Evolutionary conservation across 2,329 filamentous ascomycete genomes (phyloP).

Genomic region (Whalleya microplaca): DNA sequence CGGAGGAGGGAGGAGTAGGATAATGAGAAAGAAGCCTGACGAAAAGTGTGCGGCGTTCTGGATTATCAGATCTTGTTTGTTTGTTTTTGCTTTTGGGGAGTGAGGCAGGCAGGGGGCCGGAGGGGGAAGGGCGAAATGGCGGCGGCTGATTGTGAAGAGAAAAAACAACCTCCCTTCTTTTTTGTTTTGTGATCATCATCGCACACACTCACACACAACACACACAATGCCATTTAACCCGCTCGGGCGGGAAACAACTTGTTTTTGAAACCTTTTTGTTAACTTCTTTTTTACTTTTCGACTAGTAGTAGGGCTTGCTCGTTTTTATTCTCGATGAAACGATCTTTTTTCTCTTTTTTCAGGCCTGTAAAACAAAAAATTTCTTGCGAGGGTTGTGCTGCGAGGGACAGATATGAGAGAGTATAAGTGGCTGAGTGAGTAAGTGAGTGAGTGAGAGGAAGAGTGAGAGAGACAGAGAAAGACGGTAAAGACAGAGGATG

Average conservation of each 20-base stretch:
- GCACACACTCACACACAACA: no score
- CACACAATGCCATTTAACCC: slow-evolving; percentile 19
- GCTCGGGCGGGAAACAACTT: slow-evolving; percentile 6
- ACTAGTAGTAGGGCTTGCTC: slow-evolving; percentile 1
- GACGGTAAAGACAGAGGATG: no score
- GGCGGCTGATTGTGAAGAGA: neutral
- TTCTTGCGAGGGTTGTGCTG: no score
- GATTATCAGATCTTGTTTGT: slow-evolving; percentile 15
- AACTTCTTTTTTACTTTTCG: slow-evolving; percentile 1
- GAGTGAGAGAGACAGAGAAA: no score
- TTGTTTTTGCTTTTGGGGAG: neutral
- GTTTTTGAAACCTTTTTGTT: neutral
- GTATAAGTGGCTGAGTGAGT: no score
- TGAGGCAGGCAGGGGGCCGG: neutral
- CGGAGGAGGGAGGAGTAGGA: slow-evolving; percentile 20
- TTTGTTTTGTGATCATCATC: slow-evolving; percentile 10
- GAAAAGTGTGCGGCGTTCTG: slow-evolving; percentile 22
- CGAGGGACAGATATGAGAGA: no score
- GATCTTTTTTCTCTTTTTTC: neutral
- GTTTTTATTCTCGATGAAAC: neutral
- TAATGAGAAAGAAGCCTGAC: slow-evolving; percentile 21
- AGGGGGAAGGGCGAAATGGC: slow-evolving; percentile 9
- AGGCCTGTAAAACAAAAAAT: neutral
- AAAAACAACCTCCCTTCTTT: no score
- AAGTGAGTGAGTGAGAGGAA: neutral